A percentile compares a stretch with the other conserved stretches of the same genome.
phyloP scores from a whole-genome alignment of 495 filamentous ascomycete species.

The Penicillium herquei region DNA sequence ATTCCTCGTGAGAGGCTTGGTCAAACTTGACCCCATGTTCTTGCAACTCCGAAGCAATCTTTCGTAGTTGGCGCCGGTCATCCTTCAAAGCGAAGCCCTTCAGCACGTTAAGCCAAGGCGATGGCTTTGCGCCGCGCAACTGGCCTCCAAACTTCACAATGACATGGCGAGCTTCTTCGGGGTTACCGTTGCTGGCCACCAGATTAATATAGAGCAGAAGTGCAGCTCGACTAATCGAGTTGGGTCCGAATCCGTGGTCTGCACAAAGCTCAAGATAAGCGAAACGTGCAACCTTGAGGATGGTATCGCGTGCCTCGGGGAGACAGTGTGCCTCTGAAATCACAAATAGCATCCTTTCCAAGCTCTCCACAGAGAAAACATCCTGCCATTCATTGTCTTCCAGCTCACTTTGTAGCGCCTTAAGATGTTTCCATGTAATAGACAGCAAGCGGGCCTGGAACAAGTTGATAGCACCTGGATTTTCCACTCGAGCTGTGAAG shows the following conservation, averaged over 20 bases:
- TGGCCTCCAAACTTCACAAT: slow-evolving; percentile 45
- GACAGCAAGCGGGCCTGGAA: slow-evolving; percentile 61
- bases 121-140: slow-evolving; percentile 27
- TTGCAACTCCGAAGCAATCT: slow-evolving; percentile 26
- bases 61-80: slow-evolving; percentile 45
- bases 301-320: slow-evolving; percentile 30
- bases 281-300: slow-evolving; percentile 52
- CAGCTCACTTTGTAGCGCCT: slow-evolving; percentile 32
- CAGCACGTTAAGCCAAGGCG: slow-evolving; percentile 60
- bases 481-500: slow-evolving; percentile 52
- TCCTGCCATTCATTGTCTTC: slow-evolving; percentile 35
- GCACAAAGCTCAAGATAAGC: slow-evolving; percentile 54
- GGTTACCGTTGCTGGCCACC: slow-evolving; percentile 56
- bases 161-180: slow-evolving; percentile 55
- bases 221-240: slow-evolving; percentile 38
- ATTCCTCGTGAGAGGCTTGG: slow-evolving; percentile 35
- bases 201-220: slow-evolving; percentile 53
- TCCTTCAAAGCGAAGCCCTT: slow-evolving; percentile 65
- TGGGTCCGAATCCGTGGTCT: slow-evolving; percentile 35
- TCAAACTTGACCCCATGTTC: slow-evolving; percentile 36
- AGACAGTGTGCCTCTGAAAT: slow-evolving; percentile 37
- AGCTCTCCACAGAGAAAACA: slow-evolving; percentile 48
- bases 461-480: slow-evolving; percentile 53
- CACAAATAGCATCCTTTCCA: slow-evolving; percentile 46
- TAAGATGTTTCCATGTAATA: slow-evolving; percentile 59